A percentile compares a stretch with the other conserved stretches of the same genome.
These are phyloP conservation scores for Canavalia gladiata DNA, from an alignment of 306 rosid genomes.

Conservation along the genomic window DNA sequence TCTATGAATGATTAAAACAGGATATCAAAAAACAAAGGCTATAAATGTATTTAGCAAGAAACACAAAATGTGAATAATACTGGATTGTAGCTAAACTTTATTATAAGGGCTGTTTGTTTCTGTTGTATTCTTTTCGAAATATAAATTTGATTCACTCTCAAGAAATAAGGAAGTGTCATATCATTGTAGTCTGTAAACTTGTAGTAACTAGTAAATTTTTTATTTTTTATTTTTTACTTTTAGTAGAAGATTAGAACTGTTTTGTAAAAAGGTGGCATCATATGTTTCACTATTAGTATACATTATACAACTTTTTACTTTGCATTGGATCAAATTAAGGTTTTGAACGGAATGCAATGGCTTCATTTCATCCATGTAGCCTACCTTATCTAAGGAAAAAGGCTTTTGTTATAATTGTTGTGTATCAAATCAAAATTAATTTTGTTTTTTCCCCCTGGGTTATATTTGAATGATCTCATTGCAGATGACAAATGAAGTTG, in stretches of 20 bases:
- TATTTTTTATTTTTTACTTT: neutral
- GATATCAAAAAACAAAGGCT: neutral
- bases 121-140: neutral
- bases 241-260: slow-evolving; percentile 12
- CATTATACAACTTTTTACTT: slow-evolving; percentile 6
- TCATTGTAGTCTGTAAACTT: neutral
- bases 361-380: slow-evolving; percentile 1
- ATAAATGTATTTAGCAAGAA: slow-evolving; percentile 21
- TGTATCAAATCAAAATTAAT: neutral
- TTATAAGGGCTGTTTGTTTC: slow-evolving; percentile 11
- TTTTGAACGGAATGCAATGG: neutral
- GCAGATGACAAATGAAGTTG: slow-evolving; percentile 92
- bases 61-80: neutral
- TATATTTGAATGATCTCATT: slow-evolving; percentile 29
- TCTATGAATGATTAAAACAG: neutral
- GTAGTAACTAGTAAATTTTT: neutral
- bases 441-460: neutral
- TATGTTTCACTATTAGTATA: neutral
- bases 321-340: neutral
- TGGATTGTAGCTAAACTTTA: neutral
- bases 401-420: neutral
- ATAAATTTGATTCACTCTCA: neutral
- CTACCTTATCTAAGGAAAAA: neutral
- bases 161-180: slow-evolving; percentile 15
- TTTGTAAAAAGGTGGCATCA: neutral